A percentile compares a stretch with the other conserved stretches of the same genome.
Conservation (phyloP, 1,284 basidiomycete species). For the Trichosporon ovoides region DNA sequence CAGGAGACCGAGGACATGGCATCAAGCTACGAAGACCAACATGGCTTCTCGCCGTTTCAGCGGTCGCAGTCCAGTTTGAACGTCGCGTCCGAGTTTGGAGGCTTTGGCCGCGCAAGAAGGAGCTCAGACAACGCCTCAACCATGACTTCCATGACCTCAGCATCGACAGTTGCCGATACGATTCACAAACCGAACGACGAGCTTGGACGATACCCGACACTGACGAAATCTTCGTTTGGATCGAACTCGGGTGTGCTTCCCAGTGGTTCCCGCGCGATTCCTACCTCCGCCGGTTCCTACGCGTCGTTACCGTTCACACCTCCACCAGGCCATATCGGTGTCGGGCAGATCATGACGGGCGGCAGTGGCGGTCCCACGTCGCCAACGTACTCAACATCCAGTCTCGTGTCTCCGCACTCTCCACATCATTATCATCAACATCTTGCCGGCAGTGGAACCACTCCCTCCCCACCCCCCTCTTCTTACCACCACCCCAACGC, state of each 20-base stretch:
- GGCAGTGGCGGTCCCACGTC: conserved; percentile 3
- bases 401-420: not conserved
- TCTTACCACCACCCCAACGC: not conserved
- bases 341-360: not conserved
- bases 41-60: not conserved
- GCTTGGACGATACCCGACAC: conserved; percentile 35
- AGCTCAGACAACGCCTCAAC: conserved; percentile 36
- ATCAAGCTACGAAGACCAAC: not conserved
- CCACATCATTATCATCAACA: not conserved
- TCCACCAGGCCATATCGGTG: conserved; percentile 2
- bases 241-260: not conserved
- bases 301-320: conserved; percentile 2
- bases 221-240: conserved; percentile 8
- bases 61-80: not conserved
- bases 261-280: conserved; percentile 4
- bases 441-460: too few species aligned
- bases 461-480: not conserved
- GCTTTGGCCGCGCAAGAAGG: conserved; percentile 9
- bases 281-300: conserved; percentile 7
- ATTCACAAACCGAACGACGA: conserved; percentile 26
- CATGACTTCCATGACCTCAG: conserved; percentile 25
- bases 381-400: not conserved
- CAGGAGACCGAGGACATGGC: conserved; percentile 4
- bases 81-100: conserved; percentile 27
- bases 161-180: conserved; percentile 16